These are phyloP conservation scores for Climacium dendroides DNA, from an alignment of 225 moss, liverwort and hornwort genomes.

Conservation along the genomic window DNA sequence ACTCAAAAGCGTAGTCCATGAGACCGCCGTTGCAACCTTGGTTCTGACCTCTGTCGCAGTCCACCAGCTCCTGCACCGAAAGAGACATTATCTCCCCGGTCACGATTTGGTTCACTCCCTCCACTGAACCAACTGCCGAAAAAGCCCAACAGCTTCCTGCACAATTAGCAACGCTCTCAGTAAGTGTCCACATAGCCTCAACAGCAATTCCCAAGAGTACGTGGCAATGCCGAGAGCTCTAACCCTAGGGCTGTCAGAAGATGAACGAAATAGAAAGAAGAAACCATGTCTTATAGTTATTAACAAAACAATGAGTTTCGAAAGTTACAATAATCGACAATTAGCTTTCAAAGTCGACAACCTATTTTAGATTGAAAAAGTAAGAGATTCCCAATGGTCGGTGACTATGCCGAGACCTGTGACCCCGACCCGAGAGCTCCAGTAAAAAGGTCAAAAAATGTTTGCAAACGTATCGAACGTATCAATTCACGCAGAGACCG, in stretches of 20 bases:
- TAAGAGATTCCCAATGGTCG: not conserved
- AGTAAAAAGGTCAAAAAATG: no score
- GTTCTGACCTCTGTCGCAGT: conserved; percentile 57
- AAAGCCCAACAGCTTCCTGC: conserved; percentile 97
- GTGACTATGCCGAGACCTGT: not conserved
- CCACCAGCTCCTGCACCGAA: conserved; percentile 80
- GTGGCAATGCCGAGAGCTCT: not conserved
- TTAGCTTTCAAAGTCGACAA: not conserved
- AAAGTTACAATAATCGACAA: not conserved
- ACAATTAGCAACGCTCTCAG: not conserved
- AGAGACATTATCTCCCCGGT: conserved; percentile 48
- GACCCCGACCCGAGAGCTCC: not conserved
- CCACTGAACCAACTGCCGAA: conserved; percentile 62
- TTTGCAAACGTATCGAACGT: not conserved
- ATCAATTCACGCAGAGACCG: not conserved
- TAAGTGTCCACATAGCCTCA: not conserved
- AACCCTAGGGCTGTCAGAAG: not conserved
- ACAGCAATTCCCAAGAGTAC: not conserved
- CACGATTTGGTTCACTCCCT: conserved; percentile 69
- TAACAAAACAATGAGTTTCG: not conserved
- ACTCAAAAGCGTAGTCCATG: conserved; percentile 81
- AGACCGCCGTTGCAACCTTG: conserved; percentile 72
- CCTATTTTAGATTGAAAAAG: not conserved
- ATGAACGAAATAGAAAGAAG: no score
- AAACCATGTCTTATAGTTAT: not conserved